Percentiles rank a stretch among this genome's conserved stretches.
Conservation (phyloP, 2,329 filamentous ascomycete species). For the Aspergillus ibericus region DNA sequence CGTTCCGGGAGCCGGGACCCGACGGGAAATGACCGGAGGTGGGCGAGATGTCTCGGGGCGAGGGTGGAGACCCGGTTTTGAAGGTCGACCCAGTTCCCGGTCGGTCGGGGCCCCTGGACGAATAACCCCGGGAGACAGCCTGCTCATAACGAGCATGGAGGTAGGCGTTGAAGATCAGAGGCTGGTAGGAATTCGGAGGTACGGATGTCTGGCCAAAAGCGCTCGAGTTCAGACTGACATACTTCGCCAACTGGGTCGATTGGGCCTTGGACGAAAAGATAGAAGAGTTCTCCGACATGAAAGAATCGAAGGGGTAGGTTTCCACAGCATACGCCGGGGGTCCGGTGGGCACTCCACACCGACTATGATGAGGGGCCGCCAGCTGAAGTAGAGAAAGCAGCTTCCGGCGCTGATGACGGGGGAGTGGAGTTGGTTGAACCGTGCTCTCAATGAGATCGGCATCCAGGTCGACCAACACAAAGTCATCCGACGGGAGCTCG, state of each 20-base stretch:
- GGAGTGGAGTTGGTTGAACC: slow-evolving; percentile 71
- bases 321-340: slow-evolving; percentile 92
- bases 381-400: slow-evolving; percentile 83
- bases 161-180: slow-evolving; percentile 89
- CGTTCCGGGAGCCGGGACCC: slow-evolving; percentile 81
- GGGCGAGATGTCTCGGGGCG: slow-evolving; percentile 65
- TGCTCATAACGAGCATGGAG: slow-evolving; percentile 70
- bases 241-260: slow-evolving; percentile 74
- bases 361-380: slow-evolving; percentile 84
- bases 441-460: slow-evolving; percentile 87
- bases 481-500: slow-evolving; percentile 85
- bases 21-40: slow-evolving; percentile 75
- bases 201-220: slow-evolving; percentile 71
- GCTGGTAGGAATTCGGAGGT: slow-evolving; percentile 51
- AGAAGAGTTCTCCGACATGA: slow-evolving; percentile 79
- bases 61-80: slow-evolving; percentile 56
- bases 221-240: slow-evolving; percentile 85
- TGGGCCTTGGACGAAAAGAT: slow-evolving; percentile 73
- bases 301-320: slow-evolving; percentile 85
- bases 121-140: slow-evolving; percentile 46
- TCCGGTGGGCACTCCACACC: slow-evolving; percentile 81
- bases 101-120: slow-evolving; percentile 57
- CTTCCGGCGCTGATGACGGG: slow-evolving; percentile 86
- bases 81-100: slow-evolving; percentile 69
- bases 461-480: slow-evolving; percentile 91